phyloP scores from a whole-genome alignment of 441 rosid genomes.

The Pelargonium exstipulatum region DNA sequence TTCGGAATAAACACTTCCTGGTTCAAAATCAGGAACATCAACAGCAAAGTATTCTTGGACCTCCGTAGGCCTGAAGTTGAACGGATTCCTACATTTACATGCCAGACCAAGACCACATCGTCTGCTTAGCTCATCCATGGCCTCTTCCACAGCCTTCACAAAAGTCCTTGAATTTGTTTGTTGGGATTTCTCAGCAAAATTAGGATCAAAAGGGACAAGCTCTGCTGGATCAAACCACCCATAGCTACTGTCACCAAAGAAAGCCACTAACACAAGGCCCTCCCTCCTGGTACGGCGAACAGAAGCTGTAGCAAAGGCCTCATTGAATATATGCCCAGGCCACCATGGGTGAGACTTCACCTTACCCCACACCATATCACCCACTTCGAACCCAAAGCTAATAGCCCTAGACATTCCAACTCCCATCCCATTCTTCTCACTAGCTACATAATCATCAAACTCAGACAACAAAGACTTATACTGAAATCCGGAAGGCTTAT shows the following conservation, averaged over 20 bases:
- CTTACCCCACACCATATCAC: slow-evolving; percentile 98
- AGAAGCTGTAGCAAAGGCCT: slow-evolving; percentile 69
- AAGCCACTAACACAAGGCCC: slow-evolving; percentile 82
- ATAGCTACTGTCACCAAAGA: slow-evolving; percentile 93
- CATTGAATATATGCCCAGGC: slow-evolving; percentile 95
- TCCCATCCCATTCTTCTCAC: slow-evolving; percentile 46
- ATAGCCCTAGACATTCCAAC: slow-evolving; percentile 60
- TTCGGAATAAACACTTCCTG: slow-evolving; percentile 58
- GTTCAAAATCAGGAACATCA: slow-evolving; percentile 84
- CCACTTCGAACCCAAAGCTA: slow-evolving; percentile 78
- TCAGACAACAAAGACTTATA: slow-evolving; percentile 61
- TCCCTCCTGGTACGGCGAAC: slow-evolving; percentile 75
- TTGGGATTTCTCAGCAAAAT: slow-evolving; percentile 62
- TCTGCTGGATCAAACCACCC: slow-evolving; percentile 98
- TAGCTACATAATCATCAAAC: slow-evolving; percentile 84
- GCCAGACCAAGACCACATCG: slow-evolving; percentile 69
- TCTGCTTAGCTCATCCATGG: slow-evolving; percentile 71
- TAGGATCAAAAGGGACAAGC: slow-evolving; percentile 66
- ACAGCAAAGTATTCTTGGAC: slow-evolving; percentile 67
- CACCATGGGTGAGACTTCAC: slow-evolving; percentile 99
- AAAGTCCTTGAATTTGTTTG: slow-evolving; percentile 61
- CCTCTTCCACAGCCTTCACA: slow-evolving; percentile 87
- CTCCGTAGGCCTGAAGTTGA: slow-evolving; percentile 54
- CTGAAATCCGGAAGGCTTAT: slow-evolving; percentile 21
- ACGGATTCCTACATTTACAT: slow-evolving; percentile 72